A percentile compares a stretch with the other conserved stretches of the same genome.
Conservation (phyloP, 192 early-diverging fungal species). For the Gaertneriomyces semiglobifer region DNA sequence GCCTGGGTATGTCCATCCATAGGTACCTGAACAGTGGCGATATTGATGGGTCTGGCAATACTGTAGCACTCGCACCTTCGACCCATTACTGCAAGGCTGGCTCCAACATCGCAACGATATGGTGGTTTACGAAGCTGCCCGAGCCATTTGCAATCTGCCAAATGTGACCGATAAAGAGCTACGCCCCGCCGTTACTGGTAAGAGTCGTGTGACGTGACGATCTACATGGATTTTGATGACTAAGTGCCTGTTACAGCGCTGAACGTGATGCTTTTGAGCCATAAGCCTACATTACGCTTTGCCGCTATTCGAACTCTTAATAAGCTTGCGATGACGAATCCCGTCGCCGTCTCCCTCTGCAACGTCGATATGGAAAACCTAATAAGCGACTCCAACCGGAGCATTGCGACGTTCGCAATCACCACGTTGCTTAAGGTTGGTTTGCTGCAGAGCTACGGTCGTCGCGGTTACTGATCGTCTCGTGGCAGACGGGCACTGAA, state of each 20-base stretch:
- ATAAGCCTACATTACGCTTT: slow-evolving; percentile 90
- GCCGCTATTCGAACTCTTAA: slow-evolving; percentile 98
- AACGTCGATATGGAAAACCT: slow-evolving; percentile 98
- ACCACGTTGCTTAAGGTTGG: slow-evolving; percentile 87
- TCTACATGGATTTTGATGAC: not conserved
- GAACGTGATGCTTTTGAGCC: slow-evolving; percentile 89
- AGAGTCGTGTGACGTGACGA: slow-evolving; percentile 3
- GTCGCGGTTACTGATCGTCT: too few species aligned
- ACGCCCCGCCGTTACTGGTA: slow-evolving; percentile 86
- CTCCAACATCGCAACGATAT: slow-evolving; percentile 95
- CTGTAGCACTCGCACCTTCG: slow-evolving; percentile 55
- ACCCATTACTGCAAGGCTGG: slow-evolving; percentile 84
- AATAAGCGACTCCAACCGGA: slow-evolving; percentile 94
- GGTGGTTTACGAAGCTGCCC: slow-evolving; percentile 95
- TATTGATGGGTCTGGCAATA: not conserved
- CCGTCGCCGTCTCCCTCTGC: slow-evolving; percentile 86
- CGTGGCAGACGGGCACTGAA: slow-evolving; percentile 87
- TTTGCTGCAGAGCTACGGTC: not conserved
- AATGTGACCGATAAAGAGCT: slow-evolving; percentile 82
- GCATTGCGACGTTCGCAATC: slow-evolving; percentile 97
- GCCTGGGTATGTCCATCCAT: slow-evolving; percentile 23
- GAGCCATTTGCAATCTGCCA: slow-evolving; percentile 88
- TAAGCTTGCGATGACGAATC: slow-evolving; percentile 83
- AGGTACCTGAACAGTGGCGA: not conserved
- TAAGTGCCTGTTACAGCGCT: slow-evolving; percentile 50